Percentiles rank a stretch among this genome's conserved stretches.
phyloP scores from a whole-genome alignment of 495 filamentous ascomycete genomes.

The Xylaria nigripes region DNA sequence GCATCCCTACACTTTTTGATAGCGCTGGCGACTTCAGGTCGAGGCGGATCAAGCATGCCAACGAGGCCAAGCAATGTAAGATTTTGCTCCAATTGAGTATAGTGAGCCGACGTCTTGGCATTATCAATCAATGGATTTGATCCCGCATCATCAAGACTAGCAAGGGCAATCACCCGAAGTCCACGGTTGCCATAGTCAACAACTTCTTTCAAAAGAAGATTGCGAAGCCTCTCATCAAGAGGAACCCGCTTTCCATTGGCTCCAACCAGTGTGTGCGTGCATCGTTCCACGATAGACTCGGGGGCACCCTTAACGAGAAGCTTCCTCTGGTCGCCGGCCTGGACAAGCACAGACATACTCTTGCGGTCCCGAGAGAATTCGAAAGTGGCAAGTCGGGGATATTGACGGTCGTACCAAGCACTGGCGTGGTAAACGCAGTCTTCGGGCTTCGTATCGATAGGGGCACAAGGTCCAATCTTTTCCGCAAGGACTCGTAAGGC shows the following conservation, averaged over 20 bases:
- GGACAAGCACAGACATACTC: conserved; percentile 96
- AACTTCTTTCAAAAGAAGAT: conserved; percentile 66
- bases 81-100: conserved; percentile 77
- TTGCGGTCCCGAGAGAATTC: conserved; percentile 98
- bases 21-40: conserved; percentile 80
- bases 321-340: conserved; percentile 56
- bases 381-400: conserved; percentile 72
- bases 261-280: conserved; percentile 69
- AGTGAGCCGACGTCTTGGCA: conserved; percentile 77
- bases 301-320: conserved; percentile 96
- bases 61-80: conserved; percentile 92
- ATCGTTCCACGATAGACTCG: conserved; percentile 87
- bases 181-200: conserved; percentile 85
- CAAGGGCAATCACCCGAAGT: conserved; percentile 90
- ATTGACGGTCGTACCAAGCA: conserved; percentile 71
- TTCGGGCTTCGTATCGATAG: conserved; percentile 30
- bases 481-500: conserved; percentile 86
- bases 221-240: conserved; percentile 55
- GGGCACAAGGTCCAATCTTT: conserved; percentile 68
- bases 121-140: conserved; percentile 59
- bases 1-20: conserved; percentile 85
- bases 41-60: conserved; percentile 95
- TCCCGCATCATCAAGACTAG: conserved; percentile 63
- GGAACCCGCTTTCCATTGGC: conserved; percentile 63
- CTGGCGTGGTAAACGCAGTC: conserved; percentile 70